These are phyloP conservation scores for Aspergillus ostianus DNA, from an alignment of 495 filamentous ascomycete species.

Conservation along the genomic window DNA sequence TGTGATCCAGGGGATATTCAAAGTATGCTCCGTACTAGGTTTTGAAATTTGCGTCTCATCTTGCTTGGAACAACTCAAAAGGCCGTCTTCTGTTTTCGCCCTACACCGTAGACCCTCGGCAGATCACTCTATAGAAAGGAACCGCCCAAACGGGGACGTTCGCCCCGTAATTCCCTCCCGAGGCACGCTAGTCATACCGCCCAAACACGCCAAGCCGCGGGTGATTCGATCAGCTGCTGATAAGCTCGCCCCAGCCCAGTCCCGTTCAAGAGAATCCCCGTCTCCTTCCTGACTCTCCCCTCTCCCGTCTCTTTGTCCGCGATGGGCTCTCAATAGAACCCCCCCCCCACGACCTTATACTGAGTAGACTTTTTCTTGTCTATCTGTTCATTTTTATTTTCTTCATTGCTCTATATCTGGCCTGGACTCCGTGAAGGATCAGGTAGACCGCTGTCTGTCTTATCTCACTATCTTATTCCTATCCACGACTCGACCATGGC, in stretches of 20 bases:
- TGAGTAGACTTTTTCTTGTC: neutral
- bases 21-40: too few species aligned
- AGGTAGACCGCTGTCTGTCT: neutral
- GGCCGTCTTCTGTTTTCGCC: too few species aligned
- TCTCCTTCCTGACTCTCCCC: neutral
- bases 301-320: conserved; percentile 8
- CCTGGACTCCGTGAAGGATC: neutral
- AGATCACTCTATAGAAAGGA: too few species aligned
- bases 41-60: too few species aligned
- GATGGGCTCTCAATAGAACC: conserved; percentile 13
- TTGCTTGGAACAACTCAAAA: too few species aligned
- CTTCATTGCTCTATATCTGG: neutral
- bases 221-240: conserved; percentile 16
- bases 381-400: neutral
- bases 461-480: neutral
- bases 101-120: too few species aligned
- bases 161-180: too few species aligned
- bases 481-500: conserved; percentile 40
- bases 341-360: neutral
- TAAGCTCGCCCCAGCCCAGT: conserved; percentile 9
- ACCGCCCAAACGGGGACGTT: too few species aligned
- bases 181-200: neutral
- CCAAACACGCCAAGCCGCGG: neutral
- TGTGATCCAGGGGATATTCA: too few species aligned
- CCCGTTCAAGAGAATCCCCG: neutral